Base-by-base conservation (phyloP, 2,329 filamentous ascomycete species). In the Penicillium nordicum region DNA sequence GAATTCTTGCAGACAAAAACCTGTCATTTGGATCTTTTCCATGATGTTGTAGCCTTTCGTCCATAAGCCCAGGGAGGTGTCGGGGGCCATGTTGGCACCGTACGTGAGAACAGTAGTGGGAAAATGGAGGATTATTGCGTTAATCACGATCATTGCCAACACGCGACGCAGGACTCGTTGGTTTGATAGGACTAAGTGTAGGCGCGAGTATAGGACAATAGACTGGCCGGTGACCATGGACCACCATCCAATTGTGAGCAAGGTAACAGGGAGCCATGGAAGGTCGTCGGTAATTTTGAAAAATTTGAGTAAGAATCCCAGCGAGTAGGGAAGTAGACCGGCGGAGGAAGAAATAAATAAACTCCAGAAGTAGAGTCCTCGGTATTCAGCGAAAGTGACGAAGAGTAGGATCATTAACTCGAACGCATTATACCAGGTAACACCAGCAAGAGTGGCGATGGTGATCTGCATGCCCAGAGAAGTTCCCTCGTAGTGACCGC, bases 1-100 rank as follows among this genome's bases (percentile, higher is more conserved):
- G 49, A 80, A 74, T 56, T 84, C 82, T 62, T 84, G 82, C 12
- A 83, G 52, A 61, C 80, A 83, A 63, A 84, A 84, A 8, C 81
- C 73, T 6, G 79, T 80, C 66, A 84, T 79, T 63, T 84, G 81
- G 18, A 84, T 75, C 65, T 81, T 80, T 60, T 84, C 82, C 72
- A 81, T 77, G 34, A 78, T 64, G 42, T 76, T 74, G 64, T 78
- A 79, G 7, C 72, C 75, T 4, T 53, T 55, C 18, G 69, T 66
- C 57, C 71, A 78, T 12, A 56, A 50, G 16, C 11, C 9, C 16
- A 50, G 41, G 36, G 53, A 18, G 6, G 52, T 55, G 14, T 60
- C 42, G 23, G 51, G 27, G 14, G 61, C 63, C n/a, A 74, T 54
- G 58, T 79, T 79, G 41, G 71, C 73, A 40, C 77, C 77, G 56